These are phyloP conservation scores for Macaranga tanarius DNA, from an alignment of 441 rosid genomes.

Conservation along the genomic window DNA sequence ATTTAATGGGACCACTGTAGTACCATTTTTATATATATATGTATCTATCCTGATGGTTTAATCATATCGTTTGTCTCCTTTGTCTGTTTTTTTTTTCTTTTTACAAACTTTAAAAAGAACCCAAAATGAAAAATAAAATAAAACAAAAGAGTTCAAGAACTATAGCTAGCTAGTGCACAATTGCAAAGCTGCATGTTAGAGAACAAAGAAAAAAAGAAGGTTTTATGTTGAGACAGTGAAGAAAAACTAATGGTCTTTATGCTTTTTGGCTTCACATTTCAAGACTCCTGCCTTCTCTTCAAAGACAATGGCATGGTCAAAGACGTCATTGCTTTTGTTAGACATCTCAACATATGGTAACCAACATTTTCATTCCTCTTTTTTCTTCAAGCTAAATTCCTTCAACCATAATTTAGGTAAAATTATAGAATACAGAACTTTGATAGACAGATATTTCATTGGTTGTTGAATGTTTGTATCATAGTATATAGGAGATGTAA, in stretches of 20 bases:
- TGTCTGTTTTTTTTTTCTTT: conserved; percentile 22
- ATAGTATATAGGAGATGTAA: no score
- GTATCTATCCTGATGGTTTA: conserved; percentile 20
- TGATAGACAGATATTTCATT: no score
- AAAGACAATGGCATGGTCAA: conserved; percentile 24
- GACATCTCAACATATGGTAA: neutral
- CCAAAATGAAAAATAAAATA: conserved; percentile 13
- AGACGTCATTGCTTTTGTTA: neutral
- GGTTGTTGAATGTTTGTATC: no score
- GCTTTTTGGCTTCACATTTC: conserved; percentile 23
- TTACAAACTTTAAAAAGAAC: neutral
- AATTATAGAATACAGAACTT: no score
- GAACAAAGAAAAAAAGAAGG: neutral
- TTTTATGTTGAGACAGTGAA: conserved; percentile 11
- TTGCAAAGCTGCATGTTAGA: conserved; percentile 26
- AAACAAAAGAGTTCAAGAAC: neutral
- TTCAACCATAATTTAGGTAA: no score
- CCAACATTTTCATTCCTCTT: neutral
- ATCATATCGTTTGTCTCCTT: conserved; percentile 34
- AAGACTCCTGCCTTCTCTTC: conserved; percentile 26
- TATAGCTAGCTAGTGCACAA: conserved; percentile 8
- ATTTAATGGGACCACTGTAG: conserved; percentile 29
- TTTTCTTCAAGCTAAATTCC: no score
- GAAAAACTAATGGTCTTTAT: conserved; percentile 13
- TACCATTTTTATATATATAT: no score